phyloP scores from a whole-genome alignment of 495 filamentous ascomycete species.

The Penicillium coffeae region DNA sequence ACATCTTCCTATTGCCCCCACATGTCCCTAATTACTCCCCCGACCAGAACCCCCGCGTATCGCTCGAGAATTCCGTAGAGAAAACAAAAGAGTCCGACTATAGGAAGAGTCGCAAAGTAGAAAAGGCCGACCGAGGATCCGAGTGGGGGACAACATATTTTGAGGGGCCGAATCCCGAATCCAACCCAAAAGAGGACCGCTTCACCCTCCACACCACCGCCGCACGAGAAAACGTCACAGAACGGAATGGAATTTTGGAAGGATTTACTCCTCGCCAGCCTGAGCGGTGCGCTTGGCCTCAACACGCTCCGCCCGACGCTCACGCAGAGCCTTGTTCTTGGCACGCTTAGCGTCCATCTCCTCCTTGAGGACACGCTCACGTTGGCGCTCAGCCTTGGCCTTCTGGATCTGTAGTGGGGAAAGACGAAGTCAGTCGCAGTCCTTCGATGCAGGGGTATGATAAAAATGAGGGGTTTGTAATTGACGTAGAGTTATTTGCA shows the following conservation, averaged over 20 bases:
- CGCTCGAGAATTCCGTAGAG: slow-evolving; percentile 8
- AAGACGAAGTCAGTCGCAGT: slow-evolving; percentile 24
- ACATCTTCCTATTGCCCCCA: slow-evolving; percentile 28
- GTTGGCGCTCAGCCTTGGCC: slow-evolving; percentile 97
- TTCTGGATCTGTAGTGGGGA: slow-evolving; percentile 79
- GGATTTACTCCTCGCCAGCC: slow-evolving; percentile 64
- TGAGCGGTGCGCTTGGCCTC: slow-evolving; percentile 84
- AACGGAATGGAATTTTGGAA: slow-evolving; percentile 27
- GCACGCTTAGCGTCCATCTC: slow-evolving; percentile 99
- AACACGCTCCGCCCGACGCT: slow-evolving; percentile 87
- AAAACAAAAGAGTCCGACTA: slow-evolving; percentile 21
- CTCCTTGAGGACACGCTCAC: slow-evolving; percentile 91
- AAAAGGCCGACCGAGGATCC: slow-evolving; percentile 29
- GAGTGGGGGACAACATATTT: slow-evolving; percentile 11
- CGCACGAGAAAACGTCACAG: slow-evolving; percentile 33
- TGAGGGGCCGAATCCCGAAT: slow-evolving; percentile 18
- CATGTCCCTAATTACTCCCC: slow-evolving; percentile 17
- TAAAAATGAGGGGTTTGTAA: too few species aligned
- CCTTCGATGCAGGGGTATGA: slow-evolving; percentile 2
- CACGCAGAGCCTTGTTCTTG: slow-evolving; percentile 99
- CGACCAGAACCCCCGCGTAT: slow-evolving; percentile 15
- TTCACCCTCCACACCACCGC: slow-evolving; percentile 46
- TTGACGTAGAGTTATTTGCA: slow-evolving; percentile 1
- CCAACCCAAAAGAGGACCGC: slow-evolving; percentile 20
- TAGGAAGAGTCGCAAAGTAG: slow-evolving; percentile 20